These are phyloP conservation scores for Grigorovia jiainica DNA, from an alignment of 805 yeast species.

Conservation along the genomic window DNA sequence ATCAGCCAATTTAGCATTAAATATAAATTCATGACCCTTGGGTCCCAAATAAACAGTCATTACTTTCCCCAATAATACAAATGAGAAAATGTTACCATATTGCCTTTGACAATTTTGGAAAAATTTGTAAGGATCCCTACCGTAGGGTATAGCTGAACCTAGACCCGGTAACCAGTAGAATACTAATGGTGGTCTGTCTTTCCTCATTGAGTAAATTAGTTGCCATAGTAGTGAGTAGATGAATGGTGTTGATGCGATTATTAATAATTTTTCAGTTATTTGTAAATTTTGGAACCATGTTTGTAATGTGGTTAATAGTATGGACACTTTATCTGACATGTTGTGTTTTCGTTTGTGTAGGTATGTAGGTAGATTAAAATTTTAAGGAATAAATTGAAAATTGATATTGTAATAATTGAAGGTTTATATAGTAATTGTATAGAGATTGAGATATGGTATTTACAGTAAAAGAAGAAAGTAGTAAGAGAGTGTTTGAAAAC, in stretches of 20 bases:
- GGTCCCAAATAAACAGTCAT: constrained; percentile 97
- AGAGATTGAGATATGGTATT: no score
- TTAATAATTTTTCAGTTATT: constrained; percentile 29
- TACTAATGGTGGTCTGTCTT: constrained; percentile 81
- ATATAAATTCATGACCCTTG: constrained; percentile 92
- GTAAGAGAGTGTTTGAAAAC: no score
- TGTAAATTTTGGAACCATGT: constrained; percentile 28
- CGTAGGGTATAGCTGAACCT: constrained; percentile 83
- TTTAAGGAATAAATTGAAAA: no score
- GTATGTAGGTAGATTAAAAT: no score
- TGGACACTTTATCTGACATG: no score
- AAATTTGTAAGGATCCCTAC: constrained; percentile 89
- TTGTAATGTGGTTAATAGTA: no score
- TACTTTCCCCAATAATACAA: constrained; percentile 76
- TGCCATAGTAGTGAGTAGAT: constrained; percentile 60
- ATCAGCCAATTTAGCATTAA: constrained; percentile 80
- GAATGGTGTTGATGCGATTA: constrained; percentile 41
- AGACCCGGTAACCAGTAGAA: constrained; percentile 93
- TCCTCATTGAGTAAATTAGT: constrained; percentile 57
- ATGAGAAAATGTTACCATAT: constrained; percentile 90
- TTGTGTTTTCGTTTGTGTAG: no score
- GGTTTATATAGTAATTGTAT: no score
- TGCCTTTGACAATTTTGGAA: constrained; percentile 68
- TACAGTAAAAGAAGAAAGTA: no score
- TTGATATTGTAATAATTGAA: no score